phyloP scores from a whole-genome alignment of 164 flowering plant species.

The Tetracentron sinense region DNA sequence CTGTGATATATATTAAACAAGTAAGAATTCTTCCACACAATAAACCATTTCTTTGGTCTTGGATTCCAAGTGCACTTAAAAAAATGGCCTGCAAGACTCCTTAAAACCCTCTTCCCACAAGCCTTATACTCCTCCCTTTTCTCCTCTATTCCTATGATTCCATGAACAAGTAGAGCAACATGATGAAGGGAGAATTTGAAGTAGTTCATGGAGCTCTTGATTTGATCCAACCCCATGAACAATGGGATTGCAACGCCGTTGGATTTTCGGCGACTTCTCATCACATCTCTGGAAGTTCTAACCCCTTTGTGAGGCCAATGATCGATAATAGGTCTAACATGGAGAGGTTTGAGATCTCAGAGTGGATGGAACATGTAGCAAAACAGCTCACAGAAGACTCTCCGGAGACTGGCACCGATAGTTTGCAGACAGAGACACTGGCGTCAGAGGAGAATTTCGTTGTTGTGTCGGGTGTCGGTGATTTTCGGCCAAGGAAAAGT shows the following conservation, averaged over 20 bases:
- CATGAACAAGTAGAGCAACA: not conserved
- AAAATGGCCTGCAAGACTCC: slow-evolving; percentile 21
- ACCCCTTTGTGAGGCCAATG: slow-evolving; percentile 15
- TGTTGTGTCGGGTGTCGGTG: slow-evolving; percentile 5
- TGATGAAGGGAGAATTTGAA: slow-evolving; percentile 38
- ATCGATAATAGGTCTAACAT: slow-evolving; percentile 12
- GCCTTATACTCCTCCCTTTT: slow-evolving; percentile 7
- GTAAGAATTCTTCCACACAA: not conserved
- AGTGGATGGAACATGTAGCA: slow-evolving; percentile 61
- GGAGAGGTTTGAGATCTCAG: slow-evolving; percentile 47
- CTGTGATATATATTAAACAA: slow-evolving; percentile 23
- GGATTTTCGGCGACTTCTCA: slow-evolving; percentile 8
- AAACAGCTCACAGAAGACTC: slow-evolving; percentile 47
- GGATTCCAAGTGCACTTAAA: slow-evolving; percentile 11
- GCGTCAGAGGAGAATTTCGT: slow-evolving; percentile 18
- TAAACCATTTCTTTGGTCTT: slow-evolving; percentile 20
- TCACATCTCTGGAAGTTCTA: not conserved
- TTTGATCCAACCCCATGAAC: slow-evolving; percentile 44
- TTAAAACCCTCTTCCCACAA: slow-evolving; percentile 7
- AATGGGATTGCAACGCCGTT: slow-evolving; percentile 32
- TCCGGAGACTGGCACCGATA: slow-evolving; percentile 24
- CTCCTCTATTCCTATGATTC: not conserved
- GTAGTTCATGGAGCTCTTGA: slow-evolving; percentile 38
- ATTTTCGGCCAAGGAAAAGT: slow-evolving; percentile 30
- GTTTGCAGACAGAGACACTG: slow-evolving; percentile 9